phyloP scores from a whole-genome alignment of 805 yeast species.

The Hanseniaspora thailandica region DNA sequence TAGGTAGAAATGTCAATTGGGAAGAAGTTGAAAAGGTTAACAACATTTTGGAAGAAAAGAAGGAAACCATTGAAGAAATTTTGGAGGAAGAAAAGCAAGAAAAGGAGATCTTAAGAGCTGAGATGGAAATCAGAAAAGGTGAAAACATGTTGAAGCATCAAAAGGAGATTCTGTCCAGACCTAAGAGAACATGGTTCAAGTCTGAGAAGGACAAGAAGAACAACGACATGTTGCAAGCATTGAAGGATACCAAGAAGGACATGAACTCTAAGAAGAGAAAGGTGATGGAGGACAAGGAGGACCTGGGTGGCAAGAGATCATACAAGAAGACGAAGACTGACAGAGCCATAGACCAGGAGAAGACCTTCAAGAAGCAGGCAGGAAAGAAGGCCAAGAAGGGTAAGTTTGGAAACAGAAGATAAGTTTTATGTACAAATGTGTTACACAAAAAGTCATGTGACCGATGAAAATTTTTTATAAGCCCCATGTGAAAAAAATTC shows the following conservation, averaged over 20 bases:
- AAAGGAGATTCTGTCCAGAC: conserved; percentile 76
- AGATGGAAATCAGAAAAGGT: conserved; percentile 79
- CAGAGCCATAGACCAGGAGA: conserved; percentile 43
- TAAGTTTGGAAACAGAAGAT: conserved; percentile 17
- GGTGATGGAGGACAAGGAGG: conserved; percentile 47
- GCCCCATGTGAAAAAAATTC: no score
- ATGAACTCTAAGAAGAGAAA: conserved; percentile 62
- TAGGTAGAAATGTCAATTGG: conserved; percentile 94
- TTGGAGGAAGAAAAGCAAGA: conserved; percentile 78
- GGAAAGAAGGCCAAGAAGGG: conserved; percentile 22
- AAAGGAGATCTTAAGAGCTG: conserved; percentile 77
- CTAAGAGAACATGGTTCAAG: conserved; percentile 96
- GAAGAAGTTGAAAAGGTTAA: conserved; percentile 59
- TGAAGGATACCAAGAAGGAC: conserved; percentile 40
- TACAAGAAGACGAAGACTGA: conserved; percentile 75
- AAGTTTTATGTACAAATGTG: not conserved
- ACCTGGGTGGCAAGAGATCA: conserved; percentile 38
- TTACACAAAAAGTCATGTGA: not conserved
- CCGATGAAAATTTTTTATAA: not conserved
- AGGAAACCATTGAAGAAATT: conserved; percentile 57
- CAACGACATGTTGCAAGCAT: conserved; percentile 28
- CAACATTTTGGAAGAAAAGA: conserved; percentile 47
- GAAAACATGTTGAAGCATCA: conserved; percentile 70
- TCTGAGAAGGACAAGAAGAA: conserved; percentile 35
- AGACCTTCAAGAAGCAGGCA: conserved; percentile 29